Percentiles rank a stretch among this genome's conserved stretches.
Evolutionary conservation across 345 rosid genomes (phyloP).

Genomic region (Mallotus nudiflorus): DNA sequence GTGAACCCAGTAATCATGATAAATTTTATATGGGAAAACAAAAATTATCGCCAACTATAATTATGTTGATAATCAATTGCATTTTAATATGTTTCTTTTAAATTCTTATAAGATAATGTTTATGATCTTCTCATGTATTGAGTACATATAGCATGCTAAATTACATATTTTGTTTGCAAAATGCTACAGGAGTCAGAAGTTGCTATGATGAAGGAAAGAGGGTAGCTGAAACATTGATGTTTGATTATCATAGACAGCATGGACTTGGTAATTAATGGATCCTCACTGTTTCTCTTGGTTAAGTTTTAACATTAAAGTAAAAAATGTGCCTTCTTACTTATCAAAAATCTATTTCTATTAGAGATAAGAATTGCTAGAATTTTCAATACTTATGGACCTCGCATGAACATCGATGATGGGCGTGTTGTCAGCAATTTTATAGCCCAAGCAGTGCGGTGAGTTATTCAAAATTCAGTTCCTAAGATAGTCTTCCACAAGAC

Average conservation of each 20-base stretch:
- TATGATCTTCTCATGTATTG: not conserved
- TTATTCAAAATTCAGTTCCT: not conserved
- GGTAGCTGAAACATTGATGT: slow-evolving; percentile 93
- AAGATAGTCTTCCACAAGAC: not conserved
- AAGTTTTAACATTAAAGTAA: not conserved
- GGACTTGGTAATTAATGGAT: slow-evolving; percentile 67
- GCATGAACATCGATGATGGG: slow-evolving; percentile 95
- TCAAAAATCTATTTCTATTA: slow-evolving; percentile 16
- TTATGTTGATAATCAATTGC: not conserved
- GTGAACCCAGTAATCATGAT: not conserved
- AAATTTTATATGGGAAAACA: not conserved
- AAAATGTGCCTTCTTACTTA: not conserved
- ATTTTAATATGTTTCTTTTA: not conserved
- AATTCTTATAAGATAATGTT: not conserved
- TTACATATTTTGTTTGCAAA: not conserved
- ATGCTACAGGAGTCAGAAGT: slow-evolving; percentile 78
- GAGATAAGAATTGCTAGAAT: slow-evolving; percentile 90
- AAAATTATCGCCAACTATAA: too few species aligned
- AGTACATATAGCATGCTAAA: too few species aligned
- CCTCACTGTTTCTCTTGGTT: not conserved
- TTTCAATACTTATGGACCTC: slow-evolving; percentile 95
- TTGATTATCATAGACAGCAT: slow-evolving; percentile 93
- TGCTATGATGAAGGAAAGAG: slow-evolving; percentile 97
- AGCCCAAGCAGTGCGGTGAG: slow-evolving; percentile 90
- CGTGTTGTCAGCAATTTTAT: slow-evolving; percentile 98